These are phyloP conservation scores for Epichloe baconii DNA, from an alignment of 2,329 filamentous ascomycete species.

Conservation along the genomic window DNA sequence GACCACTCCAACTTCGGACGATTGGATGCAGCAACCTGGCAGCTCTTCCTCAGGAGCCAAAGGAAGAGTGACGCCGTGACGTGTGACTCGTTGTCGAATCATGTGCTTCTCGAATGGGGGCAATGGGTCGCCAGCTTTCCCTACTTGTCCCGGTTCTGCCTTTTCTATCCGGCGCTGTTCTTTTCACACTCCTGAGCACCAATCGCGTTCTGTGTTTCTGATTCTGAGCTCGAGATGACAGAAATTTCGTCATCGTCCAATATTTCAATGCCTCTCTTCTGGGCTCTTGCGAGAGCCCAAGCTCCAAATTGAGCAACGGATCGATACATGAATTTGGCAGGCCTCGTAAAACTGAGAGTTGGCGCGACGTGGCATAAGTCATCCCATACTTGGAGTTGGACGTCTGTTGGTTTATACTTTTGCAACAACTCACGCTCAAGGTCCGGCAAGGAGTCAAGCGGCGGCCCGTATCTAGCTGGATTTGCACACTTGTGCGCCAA, in stretches of 20 bases:
- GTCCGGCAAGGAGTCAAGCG: slow-evolving; percentile 48
- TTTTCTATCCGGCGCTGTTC: slow-evolving; percentile 10
- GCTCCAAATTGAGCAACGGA: slow-evolving; percentile 87
- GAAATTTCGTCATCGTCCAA: slow-evolving; percentile 66
- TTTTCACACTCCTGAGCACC: slow-evolving; percentile 11
- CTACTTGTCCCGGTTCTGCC: slow-evolving; percentile 37
- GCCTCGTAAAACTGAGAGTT: slow-evolving; percentile 89
- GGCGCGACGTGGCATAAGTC: slow-evolving; percentile 86
- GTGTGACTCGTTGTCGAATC: slow-evolving; percentile 79
- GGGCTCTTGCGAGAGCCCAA: slow-evolving; percentile 76
- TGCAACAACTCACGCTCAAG: slow-evolving; percentile 45
- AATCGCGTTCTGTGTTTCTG: slow-evolving; percentile 17
- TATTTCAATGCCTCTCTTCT: slow-evolving; percentile 69
- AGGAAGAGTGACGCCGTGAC: slow-evolving; percentile 60
- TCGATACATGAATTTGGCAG: slow-evolving; percentile 91
- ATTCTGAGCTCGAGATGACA: slow-evolving; percentile 50
- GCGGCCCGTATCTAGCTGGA: slow-evolving; percentile 61
- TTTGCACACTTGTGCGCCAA: slow-evolving; percentile 89
- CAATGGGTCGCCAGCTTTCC: slow-evolving; percentile 75
- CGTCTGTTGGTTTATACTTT: slow-evolving; percentile 70
- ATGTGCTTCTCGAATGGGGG: slow-evolving; percentile 73
- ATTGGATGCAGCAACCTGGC: slow-evolving; percentile 47
- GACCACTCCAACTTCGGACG: slow-evolving; percentile 59
- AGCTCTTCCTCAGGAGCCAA: slow-evolving; percentile 54
- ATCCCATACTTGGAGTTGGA: slow-evolving; percentile 93